phyloP scores from a whole-genome alignment of 352 stramenopile genomes.

The Aphanomyces cochlioides region DNA sequence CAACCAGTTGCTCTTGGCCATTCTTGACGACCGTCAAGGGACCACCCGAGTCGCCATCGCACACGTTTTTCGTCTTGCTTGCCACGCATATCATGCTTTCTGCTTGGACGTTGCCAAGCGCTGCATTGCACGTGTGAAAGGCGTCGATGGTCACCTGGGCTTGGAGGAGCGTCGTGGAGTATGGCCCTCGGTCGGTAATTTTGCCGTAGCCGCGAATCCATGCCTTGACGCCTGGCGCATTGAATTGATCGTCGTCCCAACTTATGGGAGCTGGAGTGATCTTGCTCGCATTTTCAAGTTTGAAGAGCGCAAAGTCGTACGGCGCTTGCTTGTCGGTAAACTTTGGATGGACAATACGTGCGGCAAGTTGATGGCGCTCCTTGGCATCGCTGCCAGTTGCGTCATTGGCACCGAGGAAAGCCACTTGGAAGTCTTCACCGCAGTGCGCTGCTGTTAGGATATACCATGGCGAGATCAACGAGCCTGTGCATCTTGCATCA shows the following conservation, averaged over 20 bases:
- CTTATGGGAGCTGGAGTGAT: constrained; percentile 41
- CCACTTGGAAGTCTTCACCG: no score
- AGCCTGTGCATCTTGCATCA: no score
- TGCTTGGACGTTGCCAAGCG: constrained; percentile 41
- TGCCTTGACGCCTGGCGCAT: constrained; percentile 47
- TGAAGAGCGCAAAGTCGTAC: constrained; percentile 61
- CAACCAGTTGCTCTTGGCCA: constrained; percentile 41
- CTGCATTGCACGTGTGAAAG: background rate
- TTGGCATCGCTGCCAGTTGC: constrained; percentile 36
- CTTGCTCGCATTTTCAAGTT: constrained; percentile 42
- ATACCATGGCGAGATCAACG: no score
- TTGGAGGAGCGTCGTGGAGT: constrained; percentile 39
- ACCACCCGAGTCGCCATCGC: constrained; percentile 56
- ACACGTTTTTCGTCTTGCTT: constrained; percentile 48
- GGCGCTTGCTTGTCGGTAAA: constrained; percentile 40
- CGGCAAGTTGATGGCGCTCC: constrained; percentile 51
- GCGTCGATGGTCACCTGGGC: constrained; percentile 50
- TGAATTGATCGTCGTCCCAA: constrained; percentile 41
- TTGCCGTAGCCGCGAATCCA: constrained; percentile 28
- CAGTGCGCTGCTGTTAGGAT: no score
- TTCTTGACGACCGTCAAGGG: constrained; percentile 37
- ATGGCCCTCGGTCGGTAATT: constrained; percentile 34
- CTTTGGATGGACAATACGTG: constrained; percentile 47
- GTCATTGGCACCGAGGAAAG: no score
- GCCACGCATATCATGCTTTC: constrained; percentile 52